A percentile compares a stretch with the other conserved stretches of the same genome.
Conservation (phyloP, 345 rosid species). For the Citrus hindsii region DNA sequence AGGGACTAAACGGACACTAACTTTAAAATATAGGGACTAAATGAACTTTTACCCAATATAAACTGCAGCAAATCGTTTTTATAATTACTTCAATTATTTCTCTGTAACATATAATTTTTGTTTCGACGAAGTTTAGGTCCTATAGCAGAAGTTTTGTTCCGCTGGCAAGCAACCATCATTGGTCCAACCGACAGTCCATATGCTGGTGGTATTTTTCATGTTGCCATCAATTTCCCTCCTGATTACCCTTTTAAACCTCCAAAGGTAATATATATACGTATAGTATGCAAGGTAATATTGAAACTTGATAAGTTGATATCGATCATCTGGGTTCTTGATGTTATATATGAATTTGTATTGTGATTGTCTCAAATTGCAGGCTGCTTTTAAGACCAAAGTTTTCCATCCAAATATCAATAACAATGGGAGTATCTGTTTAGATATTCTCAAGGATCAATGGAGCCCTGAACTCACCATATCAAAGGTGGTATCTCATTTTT, state of each 20-base stretch:
- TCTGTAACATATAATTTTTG: background rate
- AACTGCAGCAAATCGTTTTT: background rate
- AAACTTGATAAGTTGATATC: too few species aligned
- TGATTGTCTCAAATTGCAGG: slow-evolving; percentile 4
- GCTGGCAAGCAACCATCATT: slow-evolving; percentile 28
- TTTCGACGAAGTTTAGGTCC: slow-evolving; percentile 11
- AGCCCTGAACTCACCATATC: slow-evolving; percentile 36
- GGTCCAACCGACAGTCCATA: slow-evolving; percentile 26
- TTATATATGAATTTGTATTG: too few species aligned
- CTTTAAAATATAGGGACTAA: too few species aligned
- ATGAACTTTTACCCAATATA: too few species aligned
- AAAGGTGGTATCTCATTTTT: slow-evolving; percentile 12
- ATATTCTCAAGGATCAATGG: slow-evolving; percentile 39
- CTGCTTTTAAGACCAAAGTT: slow-evolving; percentile 29
- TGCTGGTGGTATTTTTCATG: slow-evolving; percentile 23
- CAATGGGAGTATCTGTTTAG: slow-evolving; percentile 31
- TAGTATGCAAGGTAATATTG: background rate
- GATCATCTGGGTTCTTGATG: too few species aligned
- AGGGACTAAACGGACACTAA: too few species aligned
- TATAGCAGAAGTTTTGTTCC: slow-evolving; percentile 25
- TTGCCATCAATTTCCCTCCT: slow-evolving; percentile 23
- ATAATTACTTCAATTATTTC: background rate
- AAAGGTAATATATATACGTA: background rate
- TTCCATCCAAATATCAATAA: slow-evolving; percentile 35
- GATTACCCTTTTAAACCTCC: slow-evolving; percentile 39